phyloP scores from a whole-genome alignment of 2,329 filamentous ascomycete genomes.

The Chaetothyriales sp. region DNA sequence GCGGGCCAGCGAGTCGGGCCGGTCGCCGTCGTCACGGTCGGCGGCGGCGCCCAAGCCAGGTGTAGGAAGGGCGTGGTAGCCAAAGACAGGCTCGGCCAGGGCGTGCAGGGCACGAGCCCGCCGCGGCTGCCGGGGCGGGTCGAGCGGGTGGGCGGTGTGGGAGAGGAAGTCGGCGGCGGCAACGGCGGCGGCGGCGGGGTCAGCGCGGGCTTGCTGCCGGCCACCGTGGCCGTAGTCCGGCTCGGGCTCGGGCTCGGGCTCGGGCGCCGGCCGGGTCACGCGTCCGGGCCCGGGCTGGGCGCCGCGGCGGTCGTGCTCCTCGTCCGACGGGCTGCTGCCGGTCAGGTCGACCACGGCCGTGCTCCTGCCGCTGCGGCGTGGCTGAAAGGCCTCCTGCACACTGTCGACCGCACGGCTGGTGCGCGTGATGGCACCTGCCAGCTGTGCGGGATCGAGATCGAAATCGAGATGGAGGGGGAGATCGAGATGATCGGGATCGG shows the following conservation, averaged over 20 bases:
- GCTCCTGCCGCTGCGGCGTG: constrained; percentile 2
- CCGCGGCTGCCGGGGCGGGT: constrained; percentile 4
- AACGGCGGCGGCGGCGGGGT: constrained; percentile 1
- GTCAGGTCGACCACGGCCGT: constrained; percentile 11
- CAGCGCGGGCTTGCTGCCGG: neutral
- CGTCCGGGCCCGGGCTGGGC: neutral
- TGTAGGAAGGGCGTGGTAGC: neutral
- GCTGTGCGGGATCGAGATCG: neutral
- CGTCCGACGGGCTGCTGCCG: constrained; percentile 4
- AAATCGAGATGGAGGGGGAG: too few relatives aligned
- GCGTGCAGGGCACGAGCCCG: constrained; percentile 5
- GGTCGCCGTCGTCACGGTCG: neutral
- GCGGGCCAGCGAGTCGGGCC: constrained; percentile 3
- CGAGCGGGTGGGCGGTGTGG: constrained; percentile 15
- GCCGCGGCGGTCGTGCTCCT: neutral
- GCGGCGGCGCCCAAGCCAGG: too few relatives aligned
- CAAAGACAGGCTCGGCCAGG: constrained; percentile 14
- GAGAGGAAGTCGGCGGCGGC: constrained; percentile 12
- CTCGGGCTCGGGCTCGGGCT: too few relatives aligned
- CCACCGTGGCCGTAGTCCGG: too few relatives aligned
- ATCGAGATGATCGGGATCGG: neutral
- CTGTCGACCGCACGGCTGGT: constrained; percentile 14
- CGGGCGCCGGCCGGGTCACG: too few relatives aligned
- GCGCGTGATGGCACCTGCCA: constrained; percentile 7
- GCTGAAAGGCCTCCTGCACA: constrained; percentile 16